Evolutionary conservation across 768 basidiomycete genomes (phyloP).

Genomic region (Psilocybe cyanescens): DNA sequence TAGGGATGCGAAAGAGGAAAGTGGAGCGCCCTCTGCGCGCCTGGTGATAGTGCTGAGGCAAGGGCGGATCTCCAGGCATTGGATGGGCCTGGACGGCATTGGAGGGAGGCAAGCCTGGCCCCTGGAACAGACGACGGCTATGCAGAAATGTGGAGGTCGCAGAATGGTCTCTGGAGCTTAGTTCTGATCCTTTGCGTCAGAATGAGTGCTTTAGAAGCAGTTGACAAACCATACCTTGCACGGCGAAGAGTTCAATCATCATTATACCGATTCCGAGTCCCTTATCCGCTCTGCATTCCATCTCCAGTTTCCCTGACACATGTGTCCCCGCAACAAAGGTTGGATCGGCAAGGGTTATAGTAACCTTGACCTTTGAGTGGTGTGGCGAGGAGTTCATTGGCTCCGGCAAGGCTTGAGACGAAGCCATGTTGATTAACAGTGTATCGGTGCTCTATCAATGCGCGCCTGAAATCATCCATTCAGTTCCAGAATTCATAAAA

Average conservation of each 20-base stretch:
- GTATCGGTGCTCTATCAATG: not conserved
- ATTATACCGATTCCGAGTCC: constrained; percentile 76
- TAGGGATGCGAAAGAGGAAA: constrained; percentile 79
- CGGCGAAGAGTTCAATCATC: constrained; percentile 77
- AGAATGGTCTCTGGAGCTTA: constrained; percentile 78
- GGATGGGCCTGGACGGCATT: constrained; percentile 78
- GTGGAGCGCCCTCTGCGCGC: constrained; percentile 79
- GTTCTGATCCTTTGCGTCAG: constrained; percentile 46
- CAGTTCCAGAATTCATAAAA: not conserved
- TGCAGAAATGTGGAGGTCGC: constrained; percentile 81
- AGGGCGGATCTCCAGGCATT: constrained; percentile 54
- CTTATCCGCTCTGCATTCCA: constrained; percentile 78
- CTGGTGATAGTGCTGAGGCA: constrained; percentile 69
- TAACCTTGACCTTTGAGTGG: constrained; percentile 79
- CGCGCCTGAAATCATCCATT: not conserved
- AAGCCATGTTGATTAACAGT: constrained; percentile 18
- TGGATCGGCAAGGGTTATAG: constrained; percentile 59
- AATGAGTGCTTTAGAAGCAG: not conserved
- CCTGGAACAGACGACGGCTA: constrained; percentile 74
- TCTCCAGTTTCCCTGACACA: constrained; percentile 76
- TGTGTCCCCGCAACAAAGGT: constrained; percentile 68
- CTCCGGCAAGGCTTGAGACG: constrained; percentile 37
- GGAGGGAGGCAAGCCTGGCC: constrained; percentile 80
- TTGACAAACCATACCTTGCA: constrained; percentile 58
- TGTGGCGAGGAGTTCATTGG: constrained; percentile 85